Evolutionary conservation across 139 green algal species (phyloP).

Genomic region (Yamagishiella unicocca): DNA sequence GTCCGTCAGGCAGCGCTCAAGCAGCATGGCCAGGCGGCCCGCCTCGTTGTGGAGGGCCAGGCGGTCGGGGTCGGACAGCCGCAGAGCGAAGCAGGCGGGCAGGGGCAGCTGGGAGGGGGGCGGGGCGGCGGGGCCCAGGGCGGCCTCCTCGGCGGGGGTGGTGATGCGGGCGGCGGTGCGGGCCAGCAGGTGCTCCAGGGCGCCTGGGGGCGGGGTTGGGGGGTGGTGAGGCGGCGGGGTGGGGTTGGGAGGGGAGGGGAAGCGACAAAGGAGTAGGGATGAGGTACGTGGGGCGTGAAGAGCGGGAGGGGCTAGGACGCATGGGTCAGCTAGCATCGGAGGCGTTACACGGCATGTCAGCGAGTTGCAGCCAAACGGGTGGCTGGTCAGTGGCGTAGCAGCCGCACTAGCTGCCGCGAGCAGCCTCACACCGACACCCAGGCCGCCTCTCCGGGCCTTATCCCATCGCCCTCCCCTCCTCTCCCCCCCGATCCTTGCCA

Average conservation of each 20-base stretch:
- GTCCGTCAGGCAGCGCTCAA: conserved; percentile 31
- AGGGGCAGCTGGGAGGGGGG: not conserved
- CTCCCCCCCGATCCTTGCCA: too few relatives aligned
- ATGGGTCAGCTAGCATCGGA: too few relatives aligned
- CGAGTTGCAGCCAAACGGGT: too few relatives aligned
- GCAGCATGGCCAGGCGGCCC: conserved; percentile 13
- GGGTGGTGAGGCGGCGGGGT: not conserved
- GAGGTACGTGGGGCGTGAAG: not conserved
- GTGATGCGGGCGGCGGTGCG: conserved; percentile 13
- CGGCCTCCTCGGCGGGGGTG: not conserved
- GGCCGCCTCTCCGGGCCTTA: too few relatives aligned
- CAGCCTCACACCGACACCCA: too few relatives aligned
- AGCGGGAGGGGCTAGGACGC: not conserved
- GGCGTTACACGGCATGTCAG: too few relatives aligned
- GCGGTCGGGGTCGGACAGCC: conserved; percentile 44
- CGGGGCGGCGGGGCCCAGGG: not conserved
- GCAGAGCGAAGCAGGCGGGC: conserved; percentile 13
- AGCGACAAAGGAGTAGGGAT: too few relatives aligned
- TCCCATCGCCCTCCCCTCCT: too few relatives aligned
- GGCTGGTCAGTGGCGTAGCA: too few relatives aligned
- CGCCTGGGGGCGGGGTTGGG: not conserved
- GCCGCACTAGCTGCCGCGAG: too few relatives aligned
- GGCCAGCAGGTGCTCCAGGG: conserved; percentile 9
- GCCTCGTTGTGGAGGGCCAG: conserved; percentile 50
- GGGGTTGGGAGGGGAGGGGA: not conserved